Evolutionary conservation across 2,329 filamentous ascomycete species (phyloP).

Genomic region (Berkeleyomyces basicola): DNA sequence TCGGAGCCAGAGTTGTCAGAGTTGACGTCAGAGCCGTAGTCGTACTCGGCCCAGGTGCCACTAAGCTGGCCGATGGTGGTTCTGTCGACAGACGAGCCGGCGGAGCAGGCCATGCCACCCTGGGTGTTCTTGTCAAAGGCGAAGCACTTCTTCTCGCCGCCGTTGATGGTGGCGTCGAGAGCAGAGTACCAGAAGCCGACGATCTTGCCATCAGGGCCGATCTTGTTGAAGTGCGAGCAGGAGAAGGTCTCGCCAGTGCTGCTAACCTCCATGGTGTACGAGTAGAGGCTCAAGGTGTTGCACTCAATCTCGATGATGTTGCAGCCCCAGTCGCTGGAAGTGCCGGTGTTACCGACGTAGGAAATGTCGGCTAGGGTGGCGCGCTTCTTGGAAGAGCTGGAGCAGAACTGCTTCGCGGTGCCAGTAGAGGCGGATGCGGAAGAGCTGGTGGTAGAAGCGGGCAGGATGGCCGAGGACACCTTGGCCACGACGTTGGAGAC

Average conservation of each 20-base stretch:
- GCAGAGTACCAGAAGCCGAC: conserved; percentile 33
- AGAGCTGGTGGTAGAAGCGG: conserved; percentile 14
- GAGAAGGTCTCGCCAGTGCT: conserved; percentile 22
- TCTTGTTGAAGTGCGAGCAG: conserved; percentile 37
- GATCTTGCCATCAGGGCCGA: conserved; percentile 27
- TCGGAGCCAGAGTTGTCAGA: conserved; percentile 33
- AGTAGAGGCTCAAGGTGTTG: conserved; percentile 24
- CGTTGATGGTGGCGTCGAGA: conserved; percentile 26
- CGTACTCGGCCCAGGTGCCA: conserved; percentile 34
- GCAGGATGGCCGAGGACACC: conserved; percentile 19
- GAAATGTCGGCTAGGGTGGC: conserved; percentile 30
- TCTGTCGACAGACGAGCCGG: conserved; percentile 19
- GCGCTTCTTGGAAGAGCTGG: conserved; percentile 25
- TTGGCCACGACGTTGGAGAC: conserved; percentile 17
- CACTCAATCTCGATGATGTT: conserved; percentile 32
- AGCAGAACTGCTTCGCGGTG: conserved; percentile 19
- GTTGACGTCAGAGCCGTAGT: conserved; percentile 31
- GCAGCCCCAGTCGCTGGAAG: conserved; percentile 28
- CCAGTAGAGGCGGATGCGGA: not conserved
- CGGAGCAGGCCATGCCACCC: conserved; percentile 30
- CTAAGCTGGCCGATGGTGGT: conserved; percentile 27
- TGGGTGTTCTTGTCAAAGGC: conserved; percentile 32
- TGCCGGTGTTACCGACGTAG: conserved; percentile 32
- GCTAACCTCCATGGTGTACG: conserved; percentile 28
- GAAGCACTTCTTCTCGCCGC: conserved; percentile 24